Evolutionary conservation across 2,329 filamentous ascomycete species (phyloP), one percentile per base, ranked within the genome.

Genomic region (Clonostachys rosea): DNA sequence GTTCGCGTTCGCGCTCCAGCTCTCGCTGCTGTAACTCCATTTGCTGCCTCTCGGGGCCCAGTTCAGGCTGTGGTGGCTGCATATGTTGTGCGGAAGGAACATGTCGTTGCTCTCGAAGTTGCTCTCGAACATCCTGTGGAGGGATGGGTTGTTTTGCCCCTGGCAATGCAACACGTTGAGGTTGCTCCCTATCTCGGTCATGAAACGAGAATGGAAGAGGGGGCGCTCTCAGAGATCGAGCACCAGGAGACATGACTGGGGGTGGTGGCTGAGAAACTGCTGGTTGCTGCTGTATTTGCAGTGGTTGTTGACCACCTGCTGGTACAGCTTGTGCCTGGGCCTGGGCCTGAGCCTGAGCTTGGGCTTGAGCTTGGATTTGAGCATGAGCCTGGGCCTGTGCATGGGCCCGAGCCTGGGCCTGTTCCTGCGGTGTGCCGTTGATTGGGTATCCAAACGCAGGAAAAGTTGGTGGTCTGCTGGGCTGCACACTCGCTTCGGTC

Each of bases 241-340:
- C 52, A 40, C 57, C 57, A 3, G 76, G 76, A 10, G 76, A 79
- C 66, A 76, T 74, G 42, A 66, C 60, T 50, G 73, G 74, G 8
- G 68, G 57, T 13, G 60, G 60, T 43, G 66, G 59, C 49, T 71
- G 71, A 35, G 62, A 50, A 34, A 63, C 55, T 36, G 62, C n/a
- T 8, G 42, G 56, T 47, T 73, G 71, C 44, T 63, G 60, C 48
- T 60, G 62, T 47, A 63, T 56, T 16, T 57, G 49, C 45, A 67
- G 52, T 13, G 63, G 56, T 36, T 59, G 61, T 49, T 59, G 58
- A 30, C 24, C 24, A 9, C 24, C 3, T 30, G 24, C 24, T 12
- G 49, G 50, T 20, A 44, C 8, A 44, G 56, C 44, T 54, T 65
- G 45, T 52, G 59, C 49, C n/a, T 62, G 64, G 18, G 24, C 49